Evolutionary conservation across 164 flowering plant species (phyloP), one percentile per base, ranked within the genome.

Genomic region (Stephania japonica): DNA sequence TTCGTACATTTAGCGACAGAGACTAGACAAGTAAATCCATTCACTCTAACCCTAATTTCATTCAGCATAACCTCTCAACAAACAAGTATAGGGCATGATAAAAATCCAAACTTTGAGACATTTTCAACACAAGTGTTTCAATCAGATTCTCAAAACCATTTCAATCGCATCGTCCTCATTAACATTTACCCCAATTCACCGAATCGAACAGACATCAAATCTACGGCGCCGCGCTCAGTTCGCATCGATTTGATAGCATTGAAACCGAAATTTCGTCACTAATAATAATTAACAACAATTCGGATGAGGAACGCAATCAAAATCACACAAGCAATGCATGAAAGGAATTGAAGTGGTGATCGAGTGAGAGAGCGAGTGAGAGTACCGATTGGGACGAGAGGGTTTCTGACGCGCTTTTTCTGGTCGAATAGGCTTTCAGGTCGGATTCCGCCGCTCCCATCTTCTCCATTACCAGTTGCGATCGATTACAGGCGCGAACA

Each of bases 381-480:
- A 24, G 42, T 77, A 80, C 85, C 85, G 3, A 80, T 44, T 0
- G 83, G 85, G 65, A 82, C 83, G 67, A 80, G 12, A 21, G 83
- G 85, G 69, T 82, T 82, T 70, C 70, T 80, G 25, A 78, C 72
- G 42, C 78, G 79, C 76, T 80, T 82, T 76, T 82, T 82, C 73
- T 71, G 72, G n/a, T 71, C 49, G 41, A 82, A 78, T 32, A 76
- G 25, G 0, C 74, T 78, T 14, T 80, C 79, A 78, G 50, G 19
- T 78, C 79, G 13, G 80, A 8, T 61, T 79, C 77, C n/a, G 75
- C 21, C 42, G 74, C 71, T 13, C 78, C 78, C 76, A 78, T 78
- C 49, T 74, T 76, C 76, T 73, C 76, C 68, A 64, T 70, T 49
- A 38, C 42, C 43, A 19, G 5, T 16, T 16, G 64, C 38, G 13